Evolutionary conservation across 2,329 filamentous ascomycete species (phyloP).

Genomic region (Neocucurbitaria cava): DNA sequence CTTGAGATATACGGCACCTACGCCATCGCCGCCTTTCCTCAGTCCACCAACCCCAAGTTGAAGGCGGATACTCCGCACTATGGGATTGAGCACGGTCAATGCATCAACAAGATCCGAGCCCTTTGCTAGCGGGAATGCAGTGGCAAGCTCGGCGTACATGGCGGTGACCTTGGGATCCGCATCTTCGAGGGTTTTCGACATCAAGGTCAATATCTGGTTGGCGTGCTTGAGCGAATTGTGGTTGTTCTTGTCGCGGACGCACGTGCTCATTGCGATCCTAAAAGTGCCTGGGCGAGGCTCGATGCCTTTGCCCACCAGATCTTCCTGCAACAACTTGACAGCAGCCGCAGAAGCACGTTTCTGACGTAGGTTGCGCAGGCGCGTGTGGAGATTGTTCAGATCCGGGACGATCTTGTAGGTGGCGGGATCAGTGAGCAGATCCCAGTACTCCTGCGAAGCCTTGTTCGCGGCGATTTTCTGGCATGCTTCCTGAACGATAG

Average conservation of each 20-base stretch:
- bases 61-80: conserved; percentile 35
- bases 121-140: conserved; percentile 35
- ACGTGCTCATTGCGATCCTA: conserved; percentile 75
- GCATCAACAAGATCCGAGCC: conserved; percentile 39
- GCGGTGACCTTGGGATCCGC: conserved; percentile 36
- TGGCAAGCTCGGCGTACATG: conserved; percentile 42
- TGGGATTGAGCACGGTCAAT: conserved; percentile 33
- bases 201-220: conserved; percentile 64
- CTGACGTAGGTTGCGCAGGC: conserved; percentile 71
- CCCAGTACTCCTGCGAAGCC: conserved; percentile 80
- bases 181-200: conserved; percentile 36
- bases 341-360: conserved; percentile 70
- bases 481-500: conserved; percentile 71
- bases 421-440: conserved; percentile 64
- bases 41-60: conserved; percentile 38
- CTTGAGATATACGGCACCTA: conserved; percentile 20
- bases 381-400: conserved; percentile 70
- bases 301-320: conserved; percentile 37
- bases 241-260: conserved; percentile 79
- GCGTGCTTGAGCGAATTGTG: conserved; percentile 71
- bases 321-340: conserved; percentile 61
- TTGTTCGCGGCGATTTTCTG: conserved; percentile 65
- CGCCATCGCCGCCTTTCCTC: neutral
- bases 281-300: conserved; percentile 61
- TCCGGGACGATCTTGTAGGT: conserved; percentile 73